Percentiles rank a stretch among this genome's conserved stretches.
phyloP scores from a whole-genome alignment of 257 asterid genomes.

The Paraleonurus japonicus region DNA sequence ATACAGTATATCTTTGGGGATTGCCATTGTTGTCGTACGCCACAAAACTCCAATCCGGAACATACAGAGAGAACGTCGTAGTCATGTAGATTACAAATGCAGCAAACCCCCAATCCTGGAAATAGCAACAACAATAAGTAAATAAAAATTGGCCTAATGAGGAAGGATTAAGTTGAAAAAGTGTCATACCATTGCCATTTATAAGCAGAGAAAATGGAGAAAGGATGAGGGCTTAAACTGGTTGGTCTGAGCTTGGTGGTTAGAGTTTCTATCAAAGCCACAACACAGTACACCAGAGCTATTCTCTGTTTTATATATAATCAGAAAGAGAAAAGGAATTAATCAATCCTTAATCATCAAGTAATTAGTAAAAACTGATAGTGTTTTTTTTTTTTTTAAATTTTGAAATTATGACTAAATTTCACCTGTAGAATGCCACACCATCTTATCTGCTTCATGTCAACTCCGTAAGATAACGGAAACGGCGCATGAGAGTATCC shows the following conservation, averaged over 20 bases:
- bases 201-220: slow-evolving; percentile 75
- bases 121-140: background rate
- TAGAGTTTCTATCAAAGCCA: slow-evolving; percentile 71
- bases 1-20: slow-evolving; percentile 46
- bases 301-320: slow-evolving; percentile 55
- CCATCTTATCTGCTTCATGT: slow-evolving; percentile 79
- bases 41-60: slow-evolving; percentile 81
- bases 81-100: slow-evolving; percentile 66
- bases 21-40: slow-evolving; percentile 22
- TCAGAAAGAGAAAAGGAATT: background rate
- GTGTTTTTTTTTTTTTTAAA: too few species aligned
- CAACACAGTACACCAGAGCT: slow-evolving; percentile 77
- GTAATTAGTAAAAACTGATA: too few species aligned
- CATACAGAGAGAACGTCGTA: slow-evolving; percentile 59
- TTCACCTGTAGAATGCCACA: slow-evolving; percentile 84
- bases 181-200: slow-evolving; percentile 80
- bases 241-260: slow-evolving; percentile 70
- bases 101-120: slow-evolving; percentile 70
- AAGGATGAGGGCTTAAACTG: slow-evolving; percentile 35
- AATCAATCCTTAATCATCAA: background rate
- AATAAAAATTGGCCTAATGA: background rate
- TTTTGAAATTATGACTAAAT: background rate
- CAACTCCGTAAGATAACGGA: slow-evolving; percentile 63
- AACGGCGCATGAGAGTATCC: slow-evolving; percentile 89
- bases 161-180: background rate